Evolutionary conservation across 2,329 filamentous ascomycete genomes (phyloP), one percentile per base, ranked within the genome.

Genomic region (Apiospora koreana): DNA sequence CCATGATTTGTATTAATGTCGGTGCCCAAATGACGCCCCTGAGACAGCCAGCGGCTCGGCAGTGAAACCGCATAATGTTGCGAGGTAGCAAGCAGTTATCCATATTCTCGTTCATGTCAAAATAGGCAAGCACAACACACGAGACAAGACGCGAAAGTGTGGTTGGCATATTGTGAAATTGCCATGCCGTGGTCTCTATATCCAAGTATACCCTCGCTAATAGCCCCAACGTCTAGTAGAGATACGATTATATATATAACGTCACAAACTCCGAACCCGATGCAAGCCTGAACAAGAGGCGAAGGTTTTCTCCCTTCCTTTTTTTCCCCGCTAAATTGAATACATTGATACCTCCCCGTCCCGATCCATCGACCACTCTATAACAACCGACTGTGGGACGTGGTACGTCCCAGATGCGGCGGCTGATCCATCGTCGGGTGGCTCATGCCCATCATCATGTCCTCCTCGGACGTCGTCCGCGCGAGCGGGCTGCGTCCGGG

Each of bases 401-500:
- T 67, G 16, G 65, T 67, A 16, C 65, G 65, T 28, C 45, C 65
- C 23, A 67, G 42, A 28, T 31, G 65, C 16, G 65, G 42, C 25
- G 65, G 31, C 28, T 9, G 64, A 43, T 64, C 28, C 9, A 42
- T 42, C 42, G 65, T 67, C 25, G 42, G 28, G 42, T n/a, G 42
- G 23, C 41, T 23, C 25, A 23, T 67, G 65, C n/a, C 42, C 31
- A 31, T 35, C 48, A 54, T 54, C 50, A 31, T 14, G 3, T 58
- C 46, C 38, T 67, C 66, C 6, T 68, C 43, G 9, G 45, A 68
- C 1, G 28, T 35, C 28, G 45, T 23, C 28, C 66, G 66, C 16
- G 43, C 45, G 38, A 68, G 66, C 14, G 66, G 66, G n/a, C 66
- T 68, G 31, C 66, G 66, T n/a, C 43, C 66, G 41, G 65, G 65